A percentile compares a stretch with the other conserved stretches of the same genome.
These are phyloP conservation scores for Senecio squalidus DNA, from an alignment of 140 eudicot genomes.

Conservation along the genomic window DNA sequence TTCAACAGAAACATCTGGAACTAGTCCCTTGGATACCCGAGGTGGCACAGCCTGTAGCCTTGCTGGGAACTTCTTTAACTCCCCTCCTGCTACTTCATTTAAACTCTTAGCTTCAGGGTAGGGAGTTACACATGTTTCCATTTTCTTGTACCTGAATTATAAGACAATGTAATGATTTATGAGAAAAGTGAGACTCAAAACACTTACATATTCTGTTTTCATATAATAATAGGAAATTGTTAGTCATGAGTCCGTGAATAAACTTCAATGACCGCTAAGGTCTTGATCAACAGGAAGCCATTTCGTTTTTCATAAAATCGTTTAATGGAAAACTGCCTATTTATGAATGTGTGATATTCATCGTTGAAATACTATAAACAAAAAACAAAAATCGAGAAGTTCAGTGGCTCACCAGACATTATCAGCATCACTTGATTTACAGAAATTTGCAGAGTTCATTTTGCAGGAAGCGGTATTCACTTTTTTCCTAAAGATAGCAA, in stretches of 20 bases:
- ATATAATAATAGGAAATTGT: not conserved
- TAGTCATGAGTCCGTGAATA: not conserved
- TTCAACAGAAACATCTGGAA: conserved; percentile 60
- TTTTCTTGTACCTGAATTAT: conserved; percentile 77
- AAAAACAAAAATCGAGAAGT: not conserved
- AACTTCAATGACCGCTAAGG: not conserved
- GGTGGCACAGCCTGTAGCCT: conserved; percentile 79
- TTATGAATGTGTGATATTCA: not conserved
- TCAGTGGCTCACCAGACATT: conserved; percentile 67
- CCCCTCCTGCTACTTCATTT: conserved; percentile 76
- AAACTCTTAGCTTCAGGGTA: conserved; percentile 53
- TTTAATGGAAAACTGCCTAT: not conserved
- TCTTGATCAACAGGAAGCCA: no score
- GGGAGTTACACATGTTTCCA: conserved; percentile 80
- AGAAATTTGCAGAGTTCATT: conserved; percentile 40
- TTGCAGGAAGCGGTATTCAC: conserved; percentile 57
- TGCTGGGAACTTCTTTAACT: conserved; percentile 68
- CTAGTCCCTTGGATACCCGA: conserved; percentile 51
- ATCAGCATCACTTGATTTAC: conserved; percentile 64
- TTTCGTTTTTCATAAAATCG: no score
- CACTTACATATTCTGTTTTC: not conserved
- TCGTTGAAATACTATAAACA: not conserved
- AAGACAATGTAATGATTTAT: not conserved
- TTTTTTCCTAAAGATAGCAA: conserved; percentile 78
- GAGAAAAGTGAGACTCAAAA: conserved; percentile 1